phyloP scores from a whole-genome alignment of 164 flowering plant genomes.

The Annona squamosa region DNA sequence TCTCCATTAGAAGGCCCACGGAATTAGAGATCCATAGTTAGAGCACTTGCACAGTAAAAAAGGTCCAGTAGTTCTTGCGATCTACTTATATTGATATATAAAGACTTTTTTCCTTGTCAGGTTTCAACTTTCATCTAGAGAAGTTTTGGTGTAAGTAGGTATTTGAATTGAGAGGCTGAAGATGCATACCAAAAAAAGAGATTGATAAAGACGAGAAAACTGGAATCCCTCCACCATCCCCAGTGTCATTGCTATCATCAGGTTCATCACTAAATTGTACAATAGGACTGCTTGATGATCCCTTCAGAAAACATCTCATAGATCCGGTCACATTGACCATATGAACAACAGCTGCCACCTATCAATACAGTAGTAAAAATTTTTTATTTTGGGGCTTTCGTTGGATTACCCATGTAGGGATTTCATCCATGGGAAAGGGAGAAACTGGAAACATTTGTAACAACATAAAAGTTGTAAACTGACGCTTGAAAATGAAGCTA shows the following conservation, averaged over 20 bases:
- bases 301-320: conserved; percentile 57
- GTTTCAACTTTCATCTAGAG: background rate
- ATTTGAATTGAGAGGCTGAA: background rate
- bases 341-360: conserved; percentile 45
- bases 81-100: background rate
- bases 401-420: no score
- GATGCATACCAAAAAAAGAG: conserved; percentile 47
- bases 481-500: background rate
- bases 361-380: conserved; percentile 5
- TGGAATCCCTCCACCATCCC: conserved; percentile 71
- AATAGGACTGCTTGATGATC: conserved; percentile 39
- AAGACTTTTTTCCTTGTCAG: background rate
- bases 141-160: background rate
- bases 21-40: background rate
- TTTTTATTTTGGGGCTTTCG: no score
- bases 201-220: conserved; percentile 51
- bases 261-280: conserved; percentile 43
- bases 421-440: no score
- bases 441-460: background rate
- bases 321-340: conserved; percentile 47
- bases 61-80: background rate
- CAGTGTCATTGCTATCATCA: conserved; percentile 42
- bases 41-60: background rate
- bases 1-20: background rate
- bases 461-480: background rate